Percentiles rank a stretch among this genome's conserved stretches.
phyloP scores from a whole-genome alignment of 2,329 filamentous ascomycete species.

The Clonostachys byssicola region DNA sequence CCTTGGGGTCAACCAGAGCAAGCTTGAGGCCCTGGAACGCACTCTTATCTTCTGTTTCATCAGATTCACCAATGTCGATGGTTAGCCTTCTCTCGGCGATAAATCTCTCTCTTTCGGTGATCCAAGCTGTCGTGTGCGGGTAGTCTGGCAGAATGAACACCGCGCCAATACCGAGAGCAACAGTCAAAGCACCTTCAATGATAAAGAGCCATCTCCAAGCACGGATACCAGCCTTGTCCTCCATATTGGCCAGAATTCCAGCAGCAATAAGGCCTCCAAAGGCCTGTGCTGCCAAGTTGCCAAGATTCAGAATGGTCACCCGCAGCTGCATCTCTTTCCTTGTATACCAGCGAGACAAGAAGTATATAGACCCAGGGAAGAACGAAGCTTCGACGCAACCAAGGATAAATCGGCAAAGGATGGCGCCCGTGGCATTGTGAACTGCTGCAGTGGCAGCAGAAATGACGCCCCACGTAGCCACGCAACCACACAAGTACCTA shows the following conservation, averaged over 20 bases:
- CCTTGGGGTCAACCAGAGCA: slow-evolving; percentile 49
- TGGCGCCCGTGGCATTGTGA: slow-evolving; percentile 20
- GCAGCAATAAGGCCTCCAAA: slow-evolving; percentile 59
- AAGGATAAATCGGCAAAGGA: slow-evolving; percentile 26
- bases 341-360: slow-evolving; percentile 59
- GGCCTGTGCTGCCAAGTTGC: slow-evolving; percentile 59
- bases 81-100: slow-evolving; percentile 48
- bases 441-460: slow-evolving; percentile 29
- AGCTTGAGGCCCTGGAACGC: slow-evolving; percentile 41
- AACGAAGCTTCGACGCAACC: slow-evolving; percentile 27
- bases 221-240: slow-evolving; percentile 41
- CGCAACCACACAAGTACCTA: slow-evolving; percentile 3
- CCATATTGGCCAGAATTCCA: slow-evolving; percentile 42
- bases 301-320: slow-evolving; percentile 52
- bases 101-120: slow-evolving; percentile 42
- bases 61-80: slow-evolving; percentile 40
- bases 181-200: slow-evolving; percentile 48
- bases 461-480: slow-evolving; percentile 36
- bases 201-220: slow-evolving; percentile 68
- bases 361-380: slow-evolving; percentile 35
- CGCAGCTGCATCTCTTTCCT: slow-evolving; percentile 57
- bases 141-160: slow-evolving; percentile 13
- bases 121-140: slow-evolving; percentile 34
- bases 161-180: slow-evolving; percentile 11
- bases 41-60: slow-evolving; percentile 26